Conservation (phyloP, 768 basidiomycete genomes). For the Cystofilobasidium macerans region DNA sequence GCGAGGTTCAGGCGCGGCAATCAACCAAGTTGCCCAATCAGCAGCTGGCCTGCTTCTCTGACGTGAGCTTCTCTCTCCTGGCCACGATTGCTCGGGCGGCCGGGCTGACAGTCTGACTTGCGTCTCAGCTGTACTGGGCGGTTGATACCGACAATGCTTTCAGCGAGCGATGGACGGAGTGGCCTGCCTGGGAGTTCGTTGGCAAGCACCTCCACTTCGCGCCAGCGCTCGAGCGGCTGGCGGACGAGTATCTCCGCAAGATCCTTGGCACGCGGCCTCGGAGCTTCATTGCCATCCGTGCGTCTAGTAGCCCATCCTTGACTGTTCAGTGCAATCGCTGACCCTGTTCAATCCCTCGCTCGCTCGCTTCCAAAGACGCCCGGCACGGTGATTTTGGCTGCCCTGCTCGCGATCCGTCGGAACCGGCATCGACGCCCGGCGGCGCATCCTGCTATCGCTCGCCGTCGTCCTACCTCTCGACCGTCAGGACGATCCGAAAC, state of each 20-base stretch:
- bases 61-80: too few species aligned
- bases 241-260: too few species aligned
- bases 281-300: constrained; percentile 6
- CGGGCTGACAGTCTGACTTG: not conserved
- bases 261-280: not conserved
- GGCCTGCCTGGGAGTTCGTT: not conserved
- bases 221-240: not conserved
- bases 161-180: not conserved
- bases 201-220: constrained; percentile 3
- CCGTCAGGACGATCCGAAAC: not conserved
- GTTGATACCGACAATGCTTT: not conserved
- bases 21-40: too few species aligned
- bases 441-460: not conserved
- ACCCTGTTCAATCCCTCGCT: not conserved
- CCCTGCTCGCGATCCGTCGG: not conserved
- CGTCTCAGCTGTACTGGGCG: constrained; percentile 3
- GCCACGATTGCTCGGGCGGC: not conserved
- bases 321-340: not conserved
- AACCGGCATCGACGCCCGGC: not conserved
- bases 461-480: not conserved
- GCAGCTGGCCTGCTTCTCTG: too few species aligned
- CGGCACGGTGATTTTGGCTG: constrained; percentile 1
- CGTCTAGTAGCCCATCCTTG: not conserved
- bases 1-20: too few species aligned
- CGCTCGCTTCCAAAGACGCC: not conserved